Evolutionary conservation across 2,329 filamentous ascomycete species (phyloP), one percentile per base, ranked within the genome.

Genomic region (Talaromyces islandicus): DNA sequence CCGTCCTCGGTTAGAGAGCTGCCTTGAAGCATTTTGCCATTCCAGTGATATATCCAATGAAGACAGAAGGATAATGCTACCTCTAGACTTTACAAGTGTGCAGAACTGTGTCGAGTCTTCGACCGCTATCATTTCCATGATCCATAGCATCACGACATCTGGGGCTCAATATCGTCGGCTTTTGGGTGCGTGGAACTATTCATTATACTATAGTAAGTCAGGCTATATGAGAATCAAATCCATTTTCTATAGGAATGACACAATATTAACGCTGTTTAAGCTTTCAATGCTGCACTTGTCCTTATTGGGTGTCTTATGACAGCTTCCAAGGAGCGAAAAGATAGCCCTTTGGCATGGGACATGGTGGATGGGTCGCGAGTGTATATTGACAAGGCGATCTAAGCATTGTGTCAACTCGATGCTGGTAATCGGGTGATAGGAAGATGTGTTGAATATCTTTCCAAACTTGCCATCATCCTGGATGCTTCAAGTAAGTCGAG

Each of bases 1-100:
- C 54, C 70, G 78, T 1, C 74, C 74, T 7, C 65, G 78, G 10
- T 67, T 80, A 1, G 72, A 72, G 24, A 73, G 71, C 55, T 74
- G 77, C 35, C 64, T 80, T 4, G 69, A 73, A 14, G 59, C 63
- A 27, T 57, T 62, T 27, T 59, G 62, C 46, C 51, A 48, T 48
- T 12, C 32, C 5, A 24, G 30, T 21, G 21, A 54, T 54, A 54
- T 21, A 6, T 21, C 27, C 12, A 19, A 54, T 67, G 41, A 32
- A 46, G 5, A 62, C 64, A 54, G 25, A 62, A 1, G 59, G 63
- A 3, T 66, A 70, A 27, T 43, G 63, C 64, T 70, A 24, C 69
- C 74, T 41, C 64, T 76, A 12, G 70, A 72, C 6, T 60, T 64
- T 7, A 71, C 67, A 50, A 75, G 70, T 56, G 60, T 76, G 25